Evolutionary conservation across 2,329 filamentous ascomycete genomes (phyloP).

Genomic region (Trichoderma atrobrunneum): DNA sequence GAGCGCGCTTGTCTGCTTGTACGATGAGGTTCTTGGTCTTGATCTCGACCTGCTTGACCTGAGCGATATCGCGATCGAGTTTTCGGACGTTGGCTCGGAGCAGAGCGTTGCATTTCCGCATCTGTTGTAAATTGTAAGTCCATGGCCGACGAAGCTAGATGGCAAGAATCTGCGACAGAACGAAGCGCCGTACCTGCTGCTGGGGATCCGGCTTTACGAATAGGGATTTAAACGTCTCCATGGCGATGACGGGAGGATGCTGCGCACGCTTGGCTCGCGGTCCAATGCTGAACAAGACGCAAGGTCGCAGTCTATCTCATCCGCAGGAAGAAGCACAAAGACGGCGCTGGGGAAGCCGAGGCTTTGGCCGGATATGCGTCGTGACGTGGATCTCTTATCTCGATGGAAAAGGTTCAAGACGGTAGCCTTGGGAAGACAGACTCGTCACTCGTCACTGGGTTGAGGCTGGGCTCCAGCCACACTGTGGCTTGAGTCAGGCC

Average conservation of each 20-base stretch:
- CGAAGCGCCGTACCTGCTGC: slow-evolving; percentile 66
- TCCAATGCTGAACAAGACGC: neutral
- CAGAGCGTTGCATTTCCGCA: slow-evolving; percentile 90
- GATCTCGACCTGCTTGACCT: slow-evolving; percentile 72
- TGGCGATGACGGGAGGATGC: slow-evolving; percentile 37
- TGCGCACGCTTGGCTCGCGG: neutral
- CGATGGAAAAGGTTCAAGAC: neutral
- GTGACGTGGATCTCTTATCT: neutral
- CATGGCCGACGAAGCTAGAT: neutral
- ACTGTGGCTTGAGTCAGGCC: neutral
- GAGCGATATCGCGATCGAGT: slow-evolving; percentile 85
- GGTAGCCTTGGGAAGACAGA: neutral
- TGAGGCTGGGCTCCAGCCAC: slow-evolving; percentile 13
- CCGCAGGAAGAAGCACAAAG: neutral
- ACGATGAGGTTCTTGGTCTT: slow-evolving; percentile 86
- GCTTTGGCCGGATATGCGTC: neutral
- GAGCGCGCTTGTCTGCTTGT: slow-evolving; percentile 74
- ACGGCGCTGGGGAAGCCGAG: neutral
- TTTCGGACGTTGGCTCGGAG: slow-evolving; percentile 89
- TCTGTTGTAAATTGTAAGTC: slow-evolving; percentile 50
- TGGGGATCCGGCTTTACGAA: slow-evolving; percentile 92
- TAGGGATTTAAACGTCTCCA: slow-evolving; percentile 84
- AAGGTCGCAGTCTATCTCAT: neutral
- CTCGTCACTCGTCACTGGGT: neutral
- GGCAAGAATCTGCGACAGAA: neutral